Evolutionary conservation across 2,329 filamentous ascomycete genomes (phyloP).

Genomic region (Botrytis fragariae): DNA sequence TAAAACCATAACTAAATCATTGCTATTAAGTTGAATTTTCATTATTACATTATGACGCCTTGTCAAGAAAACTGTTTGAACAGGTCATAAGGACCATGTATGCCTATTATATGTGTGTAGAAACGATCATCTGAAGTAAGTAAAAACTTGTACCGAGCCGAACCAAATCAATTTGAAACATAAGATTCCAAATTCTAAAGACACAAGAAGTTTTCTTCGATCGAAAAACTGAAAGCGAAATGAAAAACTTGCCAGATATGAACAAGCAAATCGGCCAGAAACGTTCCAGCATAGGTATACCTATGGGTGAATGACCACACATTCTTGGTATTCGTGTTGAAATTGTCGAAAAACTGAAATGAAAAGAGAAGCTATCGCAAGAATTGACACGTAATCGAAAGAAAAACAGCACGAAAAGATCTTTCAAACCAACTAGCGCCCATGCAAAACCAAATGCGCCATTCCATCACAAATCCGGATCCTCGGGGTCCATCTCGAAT

Average conservation of each 20-base stretch:
- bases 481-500: background rate
- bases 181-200: background rate
- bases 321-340: background rate
- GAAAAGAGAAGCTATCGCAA: background rate
- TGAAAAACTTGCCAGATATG: background rate
- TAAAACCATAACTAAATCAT: background rate
- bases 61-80: background rate
- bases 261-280: background rate
- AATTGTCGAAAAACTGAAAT: background rate
- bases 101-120: background rate
- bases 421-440: no score
- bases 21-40: background rate
- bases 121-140: background rate
- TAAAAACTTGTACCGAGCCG: background rate
- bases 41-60: background rate
- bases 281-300: background rate
- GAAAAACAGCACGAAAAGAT: background rate
- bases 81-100: background rate
- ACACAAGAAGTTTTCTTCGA: background rate
- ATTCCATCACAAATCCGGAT: background rate
- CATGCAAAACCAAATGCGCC: background rate
- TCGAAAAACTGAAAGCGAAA: background rate
- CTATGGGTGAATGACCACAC: background rate
- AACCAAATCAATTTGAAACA: background rate
- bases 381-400: background rate